A percentile compares a stretch with the other conserved stretches of the same genome.
Evolutionary conservation across 176 grass and related monocot genomes (phyloP).

Genomic region (Zoysia japonica): DNA sequence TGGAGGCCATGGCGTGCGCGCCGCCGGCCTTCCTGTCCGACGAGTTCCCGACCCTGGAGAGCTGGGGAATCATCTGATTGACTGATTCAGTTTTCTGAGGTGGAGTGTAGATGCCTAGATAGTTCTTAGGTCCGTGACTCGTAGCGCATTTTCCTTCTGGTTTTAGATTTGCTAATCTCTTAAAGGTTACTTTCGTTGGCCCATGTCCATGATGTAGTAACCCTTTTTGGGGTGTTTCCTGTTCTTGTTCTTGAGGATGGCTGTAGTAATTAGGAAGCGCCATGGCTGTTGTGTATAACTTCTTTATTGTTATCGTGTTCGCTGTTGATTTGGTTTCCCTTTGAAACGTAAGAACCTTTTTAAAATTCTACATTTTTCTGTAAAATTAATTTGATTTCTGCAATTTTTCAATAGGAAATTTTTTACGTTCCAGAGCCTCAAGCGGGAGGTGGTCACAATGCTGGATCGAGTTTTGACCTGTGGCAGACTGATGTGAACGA

Average conservation of each 20-base stretch:
- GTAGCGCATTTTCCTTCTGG: background rate
- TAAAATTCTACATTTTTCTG: too few species aligned
- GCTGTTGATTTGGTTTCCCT: background rate
- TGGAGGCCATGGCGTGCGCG: conserved; percentile 35
- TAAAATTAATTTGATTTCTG: too few species aligned
- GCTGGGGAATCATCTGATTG: conserved; percentile 41
- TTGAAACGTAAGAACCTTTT: too few species aligned
- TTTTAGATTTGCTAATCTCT: background rate
- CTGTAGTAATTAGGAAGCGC: too few species aligned
- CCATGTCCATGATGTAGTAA: background rate
- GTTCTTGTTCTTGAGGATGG: background rate
- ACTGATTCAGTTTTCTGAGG: background rate
- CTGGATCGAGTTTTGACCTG: background rate
- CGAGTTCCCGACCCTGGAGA: conserved; percentile 48
- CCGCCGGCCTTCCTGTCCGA: background rate
- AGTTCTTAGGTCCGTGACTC: background rate
- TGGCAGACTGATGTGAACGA: background rate
- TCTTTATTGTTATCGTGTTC: background rate
- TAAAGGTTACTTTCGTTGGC: background rate
- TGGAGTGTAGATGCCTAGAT: background rate
- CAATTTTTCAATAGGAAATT: too few species aligned
- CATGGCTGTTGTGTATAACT: too few species aligned
- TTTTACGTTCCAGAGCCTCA: too few species aligned
- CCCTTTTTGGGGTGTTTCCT: too few species aligned
- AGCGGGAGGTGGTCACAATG: too few species aligned